Conservation (phyloP, 2,329 filamentous ascomycete species). For the Alternaria sp. region DNA sequence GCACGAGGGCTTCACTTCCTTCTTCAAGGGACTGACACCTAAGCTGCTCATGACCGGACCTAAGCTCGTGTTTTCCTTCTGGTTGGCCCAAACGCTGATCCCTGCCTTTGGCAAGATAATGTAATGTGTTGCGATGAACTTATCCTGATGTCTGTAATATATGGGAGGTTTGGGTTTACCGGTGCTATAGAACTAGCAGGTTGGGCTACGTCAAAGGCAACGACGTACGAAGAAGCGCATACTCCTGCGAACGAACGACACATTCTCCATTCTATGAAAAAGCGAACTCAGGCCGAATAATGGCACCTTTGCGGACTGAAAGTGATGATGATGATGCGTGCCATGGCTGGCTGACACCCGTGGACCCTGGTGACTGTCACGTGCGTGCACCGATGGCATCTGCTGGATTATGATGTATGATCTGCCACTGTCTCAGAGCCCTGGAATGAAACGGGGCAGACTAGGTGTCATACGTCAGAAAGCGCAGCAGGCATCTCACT, state of each 20-base stretch:
- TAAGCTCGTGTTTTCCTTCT: conserved; percentile 99
- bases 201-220: conserved; percentile 28
- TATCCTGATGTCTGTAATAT: conserved; percentile 40
- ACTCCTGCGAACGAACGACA: conserved; percentile 25
- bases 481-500: conserved; percentile 7
- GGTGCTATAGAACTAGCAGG: conserved; percentile 26
- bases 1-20: conserved; percentile 83
- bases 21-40: conserved; percentile 97
- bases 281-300: background rate
- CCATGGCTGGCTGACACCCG: conserved; percentile 3
- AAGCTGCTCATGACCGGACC: conserved; percentile 99
- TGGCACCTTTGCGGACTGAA: background rate
- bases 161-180: conserved; percentile 30
- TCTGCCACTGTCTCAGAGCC: background rate
- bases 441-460: conserved; percentile 1
- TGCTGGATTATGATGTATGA: background rate
- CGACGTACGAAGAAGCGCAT: conserved; percentile 19
- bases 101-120: conserved; percentile 82
- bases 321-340: conserved; percentile 3
- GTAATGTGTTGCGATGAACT: conserved; percentile 48
- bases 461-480: conserved; percentile 24
- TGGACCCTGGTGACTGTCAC: conserved; percentile 15
- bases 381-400: conserved; percentile 9
- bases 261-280: conserved; percentile 37
- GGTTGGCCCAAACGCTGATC: conserved; percentile 97